phyloP scores from a whole-genome alignment of 1,284 basidiomycete species.

The Irpex sp. region DNA sequence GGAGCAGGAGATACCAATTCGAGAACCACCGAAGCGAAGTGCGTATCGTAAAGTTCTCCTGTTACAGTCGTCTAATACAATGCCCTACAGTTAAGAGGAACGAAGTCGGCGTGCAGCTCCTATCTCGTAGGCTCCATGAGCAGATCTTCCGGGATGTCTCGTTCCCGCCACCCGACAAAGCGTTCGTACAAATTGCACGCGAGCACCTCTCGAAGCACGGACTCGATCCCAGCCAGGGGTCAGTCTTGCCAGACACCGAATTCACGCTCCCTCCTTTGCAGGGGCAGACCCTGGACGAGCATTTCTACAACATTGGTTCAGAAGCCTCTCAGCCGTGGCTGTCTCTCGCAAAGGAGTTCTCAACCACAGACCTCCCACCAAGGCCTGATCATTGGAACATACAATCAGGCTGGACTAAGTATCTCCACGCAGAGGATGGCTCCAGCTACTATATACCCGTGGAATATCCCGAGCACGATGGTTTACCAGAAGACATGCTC shows the following conservation, averaged over 20 bases:
- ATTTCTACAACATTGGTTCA: slow-evolving; percentile 83
- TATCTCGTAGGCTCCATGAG: slow-evolving; percentile 74
- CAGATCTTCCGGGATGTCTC: slow-evolving; percentile 81
- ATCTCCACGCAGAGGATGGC: slow-evolving; percentile 62
- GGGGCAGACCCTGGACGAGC: slow-evolving; percentile 82
- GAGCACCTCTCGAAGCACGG: slow-evolving; percentile 80
- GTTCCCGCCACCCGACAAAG: slow-evolving; percentile 58
- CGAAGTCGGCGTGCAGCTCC: slow-evolving; percentile 88
- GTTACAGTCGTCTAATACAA: neutral
- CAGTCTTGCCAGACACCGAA: slow-evolving; percentile 71
- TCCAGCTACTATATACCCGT: slow-evolving; percentile 65
- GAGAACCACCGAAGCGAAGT: neutral
- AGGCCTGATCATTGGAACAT: slow-evolving; percentile 73
- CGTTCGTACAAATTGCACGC: slow-evolving; percentile 72
- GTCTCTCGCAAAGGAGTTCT: slow-evolving; percentile 66
- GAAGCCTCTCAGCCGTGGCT: slow-evolving; percentile 82
- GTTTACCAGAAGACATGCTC: slow-evolving; percentile 68
- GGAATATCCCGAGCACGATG: slow-evolving; percentile 54
- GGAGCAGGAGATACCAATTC: neutral
- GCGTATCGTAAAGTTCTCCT: neutral
- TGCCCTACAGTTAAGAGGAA: slow-evolving; percentile 62
- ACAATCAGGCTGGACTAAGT: slow-evolving; percentile 90
- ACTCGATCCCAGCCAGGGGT: slow-evolving; percentile 79
- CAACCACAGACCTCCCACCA: slow-evolving; percentile 53
- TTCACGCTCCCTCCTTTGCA: slow-evolving; percentile 87